phyloP scores from a whole-genome alignment of 2,329 filamentous ascomycete genomes.

The Atkinsonella hypoxylon region DNA sequence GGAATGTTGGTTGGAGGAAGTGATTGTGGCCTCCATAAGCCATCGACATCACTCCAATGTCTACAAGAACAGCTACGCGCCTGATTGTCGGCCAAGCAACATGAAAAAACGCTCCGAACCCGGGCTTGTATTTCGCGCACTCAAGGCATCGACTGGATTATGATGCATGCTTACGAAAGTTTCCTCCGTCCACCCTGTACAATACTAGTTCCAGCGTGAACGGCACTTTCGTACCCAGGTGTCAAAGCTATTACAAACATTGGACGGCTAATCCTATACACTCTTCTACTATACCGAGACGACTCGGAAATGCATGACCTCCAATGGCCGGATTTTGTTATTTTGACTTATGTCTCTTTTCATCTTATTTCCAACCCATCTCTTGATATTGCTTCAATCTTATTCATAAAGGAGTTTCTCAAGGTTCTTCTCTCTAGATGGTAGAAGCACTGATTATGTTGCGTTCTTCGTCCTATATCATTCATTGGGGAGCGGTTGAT shows the following conservation, averaged over 20 bases:
- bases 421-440: neutral
- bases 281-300: neutral
- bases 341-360: neutral
- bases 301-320: neutral
- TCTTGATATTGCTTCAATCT: no score
- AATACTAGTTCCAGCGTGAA: no score
- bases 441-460: neutral
- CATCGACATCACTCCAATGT: neutral
- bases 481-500: neutral
- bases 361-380: neutral
- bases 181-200: no score
- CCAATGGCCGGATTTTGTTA: neutral
- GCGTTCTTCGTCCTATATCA: neutral
- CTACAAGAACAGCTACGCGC: no score
- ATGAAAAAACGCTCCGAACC: no score
- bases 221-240: neutral
- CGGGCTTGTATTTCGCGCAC: no score
- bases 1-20: slow-evolving; percentile 57
- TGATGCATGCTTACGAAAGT: no score
- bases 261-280: neutral
- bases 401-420: no score
- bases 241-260: neutral
- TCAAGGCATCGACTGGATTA: no score
- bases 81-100: no score
- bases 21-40: slow-evolving; percentile 17